Base-by-base conservation (phyloP, 2,329 filamentous ascomycete species). In the Exophiala dermatitidis region DNA sequence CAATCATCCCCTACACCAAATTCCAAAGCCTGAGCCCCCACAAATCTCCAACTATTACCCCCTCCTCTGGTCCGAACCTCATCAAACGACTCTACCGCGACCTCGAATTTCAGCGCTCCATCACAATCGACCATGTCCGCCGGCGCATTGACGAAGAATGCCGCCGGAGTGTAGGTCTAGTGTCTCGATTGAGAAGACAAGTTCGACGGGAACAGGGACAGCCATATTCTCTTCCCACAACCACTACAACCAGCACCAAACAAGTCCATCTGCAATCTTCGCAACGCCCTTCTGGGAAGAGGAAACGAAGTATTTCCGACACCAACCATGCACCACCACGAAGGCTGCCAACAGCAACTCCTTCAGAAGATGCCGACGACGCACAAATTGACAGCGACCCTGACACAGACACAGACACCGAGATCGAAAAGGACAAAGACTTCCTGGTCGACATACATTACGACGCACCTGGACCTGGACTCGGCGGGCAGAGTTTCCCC, bases 61-160 rank as follows among this genome's bases (percentile, higher is more conserved):
- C 38, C 7, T 38, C 79, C 37, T 75, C 83, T 46, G 84, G 83
- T 54, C 73, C 77, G 28, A 84, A 83, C 44, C 80, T 85, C 0
- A 82, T 91, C 45, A 80, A 82, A 52, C 74, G 77, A 0, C 75
- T 95, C 3, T 95, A 94, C 67, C 82, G 86, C 45, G 86, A 93
- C 67, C 77, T 95, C 2, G 86, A 93, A 64, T 78, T 83, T 54
- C 80, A 90, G 66, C 82, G 89, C 50, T 82, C 84, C 57, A 76
- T 78, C 45, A 74, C 85, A 7, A 77, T 89, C 50, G 86, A 91
- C 62, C 68, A 73, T 3, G 83, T 94, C 9, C 76, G 81, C 49
- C 71, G 64, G 68, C 86, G 81, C 61, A 85, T 90, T 53, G 75
- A 77, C 4, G 71, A 72, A n/a, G 85, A 90, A 67, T 77, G 79